phyloP scores from a whole-genome alignment of 805 yeast genomes.

The Candida maris region DNA sequence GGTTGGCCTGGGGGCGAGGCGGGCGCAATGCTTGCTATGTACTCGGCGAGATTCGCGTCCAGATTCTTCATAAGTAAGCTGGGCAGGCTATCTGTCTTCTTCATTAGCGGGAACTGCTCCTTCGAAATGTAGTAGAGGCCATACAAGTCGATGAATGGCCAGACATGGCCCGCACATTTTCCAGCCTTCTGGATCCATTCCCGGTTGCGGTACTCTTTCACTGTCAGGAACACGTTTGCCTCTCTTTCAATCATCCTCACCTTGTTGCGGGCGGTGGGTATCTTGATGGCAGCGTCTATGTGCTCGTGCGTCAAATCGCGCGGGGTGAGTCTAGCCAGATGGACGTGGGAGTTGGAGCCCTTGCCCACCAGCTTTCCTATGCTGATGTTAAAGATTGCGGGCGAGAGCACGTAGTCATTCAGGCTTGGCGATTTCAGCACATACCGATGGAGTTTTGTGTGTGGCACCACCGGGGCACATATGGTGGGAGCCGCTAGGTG shows the following conservation, averaged over 20 bases:
- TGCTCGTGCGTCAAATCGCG: slow-evolving; percentile 5
- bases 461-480: neutral
- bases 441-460: slow-evolving; percentile 9
- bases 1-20: slow-evolving; percentile 1
- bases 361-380: slow-evolving; percentile 21
- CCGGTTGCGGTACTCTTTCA: slow-evolving; percentile 19
- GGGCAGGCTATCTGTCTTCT: slow-evolving; percentile 25
- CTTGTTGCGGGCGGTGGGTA: slow-evolving; percentile 26
- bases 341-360: slow-evolving; percentile 32
- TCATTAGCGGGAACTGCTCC: slow-evolving; percentile 23
- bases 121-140: slow-evolving; percentile 28
- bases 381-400: slow-evolving; percentile 17
- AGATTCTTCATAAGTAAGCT: slow-evolving; percentile 27
- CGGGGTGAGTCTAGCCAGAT: slow-evolving; percentile 17
- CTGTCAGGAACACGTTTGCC: slow-evolving; percentile 19
- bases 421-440: slow-evolving; percentile 15
- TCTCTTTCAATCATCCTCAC: slow-evolving; percentile 26
- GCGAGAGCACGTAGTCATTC: slow-evolving; percentile 19
- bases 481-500: slow-evolving; percentile 2
- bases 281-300: slow-evolving; percentile 26
- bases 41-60: slow-evolving; percentile 26
- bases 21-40: slow-evolving; percentile 12
- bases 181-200: slow-evolving; percentile 9
- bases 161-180: slow-evolving; percentile 1
- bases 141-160: slow-evolving; percentile 27